Base-by-base conservation (phyloP, 768 basidiomycete genomes). In the Basidioascus undulatus region DNA sequence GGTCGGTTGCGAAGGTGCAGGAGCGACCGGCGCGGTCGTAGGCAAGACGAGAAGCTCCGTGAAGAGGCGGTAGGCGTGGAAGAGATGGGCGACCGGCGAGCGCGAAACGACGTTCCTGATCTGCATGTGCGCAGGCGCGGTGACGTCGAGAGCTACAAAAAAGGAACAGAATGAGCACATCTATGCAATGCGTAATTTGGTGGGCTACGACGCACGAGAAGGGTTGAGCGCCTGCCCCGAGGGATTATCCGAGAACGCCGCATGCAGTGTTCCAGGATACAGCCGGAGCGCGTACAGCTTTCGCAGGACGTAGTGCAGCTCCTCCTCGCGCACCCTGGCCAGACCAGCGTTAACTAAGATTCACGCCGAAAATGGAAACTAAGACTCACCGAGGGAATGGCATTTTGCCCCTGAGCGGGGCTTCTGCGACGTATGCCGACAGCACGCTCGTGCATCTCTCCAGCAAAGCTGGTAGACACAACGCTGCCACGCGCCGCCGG, bases 311-410 rank as follows among this genome's bases (percentile, higher is more conserved):
- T 86, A 89, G 2, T 87, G 55, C 12, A 96, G 53, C 50, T 94
- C 89, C 49, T 89, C 83, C 56, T 94, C 84, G 20, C 82, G 68
- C 1, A 72, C 69, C 41, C 86, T 86, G 43, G 4, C 19, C 18
- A 28, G 5, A n/a, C 32, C 0, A 25, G 32, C 16, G 7, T 35
- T 43, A 30, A 32, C 28, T 15, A 25, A 27, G 34, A 37, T 35
- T 43, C 6, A 43, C 21, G 8, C 8, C 39, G 3, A 4, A 5
- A 8, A 21, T 8, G 10, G 8, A n/a, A 40, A 31, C 4, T 4
- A 38, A 16, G 25, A 51, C 58, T 47, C 39, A 80, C 81, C 83
- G 69, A 32, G 81, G 72, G 58, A 92, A 87, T 1, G 89, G 89
- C 44, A 87, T 62, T 44, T 68, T 70, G 2, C 87, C 84, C n/a